A percentile compares a stretch with the other conserved stretches of the same genome.
phyloP scores from a whole-genome alignment of 169 alveolate species.

The Eimeria necatrix region DNA sequence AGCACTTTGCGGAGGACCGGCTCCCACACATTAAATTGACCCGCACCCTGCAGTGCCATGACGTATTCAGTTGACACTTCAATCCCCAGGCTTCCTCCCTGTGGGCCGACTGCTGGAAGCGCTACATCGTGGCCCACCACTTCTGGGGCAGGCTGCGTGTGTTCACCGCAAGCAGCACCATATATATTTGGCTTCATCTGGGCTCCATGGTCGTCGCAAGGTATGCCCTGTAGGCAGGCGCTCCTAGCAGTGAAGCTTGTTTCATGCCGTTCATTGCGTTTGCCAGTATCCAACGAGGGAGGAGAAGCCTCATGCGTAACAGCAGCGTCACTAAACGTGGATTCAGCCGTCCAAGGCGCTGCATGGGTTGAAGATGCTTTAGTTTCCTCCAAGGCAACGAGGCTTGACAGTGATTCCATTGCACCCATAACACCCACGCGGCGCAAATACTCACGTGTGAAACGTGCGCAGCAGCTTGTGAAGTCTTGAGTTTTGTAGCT shows the following conservation, averaged over 20 bases:
- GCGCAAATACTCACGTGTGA: background rate
- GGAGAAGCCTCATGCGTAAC: background rate
- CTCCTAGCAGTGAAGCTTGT: background rate
- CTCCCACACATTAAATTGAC: constrained; percentile 11
- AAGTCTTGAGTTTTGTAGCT: too few relatives aligned
- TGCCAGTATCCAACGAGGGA: background rate
- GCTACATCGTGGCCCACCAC: background rate
- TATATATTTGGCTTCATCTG: background rate
- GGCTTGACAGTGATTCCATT: constrained; percentile 24
- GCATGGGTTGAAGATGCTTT: background rate
- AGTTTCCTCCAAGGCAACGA: background rate
- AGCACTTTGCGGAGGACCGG: background rate
- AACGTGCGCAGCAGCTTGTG: too few relatives aligned
- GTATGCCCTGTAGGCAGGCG: background rate
- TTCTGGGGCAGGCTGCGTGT: background rate
- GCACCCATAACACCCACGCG: background rate
- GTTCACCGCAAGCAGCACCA: background rate
- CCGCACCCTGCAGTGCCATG: constrained; percentile 48
- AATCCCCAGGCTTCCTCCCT: background rate
- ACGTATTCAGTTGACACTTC: background rate
- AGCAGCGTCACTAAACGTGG: background rate
- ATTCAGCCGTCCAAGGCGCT: background rate
- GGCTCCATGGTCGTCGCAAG: background rate
- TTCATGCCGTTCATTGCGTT: background rate
- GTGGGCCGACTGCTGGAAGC: background rate